Conservation (phyloP, 2,329 filamentous ascomycete species). For the Onygenales sp. region DNA sequence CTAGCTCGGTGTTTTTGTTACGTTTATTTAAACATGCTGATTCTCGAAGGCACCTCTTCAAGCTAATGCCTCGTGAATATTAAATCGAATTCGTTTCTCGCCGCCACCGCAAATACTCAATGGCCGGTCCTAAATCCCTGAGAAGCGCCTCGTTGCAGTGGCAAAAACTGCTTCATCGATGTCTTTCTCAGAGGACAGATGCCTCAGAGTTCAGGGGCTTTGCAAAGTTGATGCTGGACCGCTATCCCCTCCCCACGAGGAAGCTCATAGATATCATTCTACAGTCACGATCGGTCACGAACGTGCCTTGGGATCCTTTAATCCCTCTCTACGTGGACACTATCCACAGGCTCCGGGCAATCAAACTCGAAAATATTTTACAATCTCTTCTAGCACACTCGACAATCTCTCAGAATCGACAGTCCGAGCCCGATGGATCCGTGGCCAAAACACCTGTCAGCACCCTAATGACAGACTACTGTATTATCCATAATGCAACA, state of each 20-base stretch:
- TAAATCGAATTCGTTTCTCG: no score
- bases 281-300: conserved; percentile 22
- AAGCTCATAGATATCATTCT: conserved; percentile 27
- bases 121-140: background rate
- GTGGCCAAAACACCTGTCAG: conserved; percentile 6
- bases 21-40: no score
- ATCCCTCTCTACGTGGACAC: conserved; percentile 32
- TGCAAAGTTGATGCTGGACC: conserved; percentile 23
- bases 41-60: no score
- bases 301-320: conserved; percentile 32
- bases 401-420: conserved; percentile 18
- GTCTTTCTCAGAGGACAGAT: conserved; percentile 8
- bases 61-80: no score
- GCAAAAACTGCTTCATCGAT: conserved; percentile 8
- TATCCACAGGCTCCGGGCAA: conserved; percentile 23
- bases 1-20: no score
- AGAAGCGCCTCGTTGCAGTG: conserved; percentile 6
- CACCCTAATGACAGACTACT: conserved; percentile 34
- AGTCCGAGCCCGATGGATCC: conserved; percentile 6
- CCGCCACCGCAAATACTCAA: background rate
- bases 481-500: conserved; percentile 33
- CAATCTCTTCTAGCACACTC: conserved; percentile 25
- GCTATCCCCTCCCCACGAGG: conserved; percentile 22
- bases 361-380: conserved; percentile 26
- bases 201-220: conserved; percentile 28